Evolutionary conservation across 805 yeast species (phyloP), one percentile per base, ranked within the genome.

Genomic region (Kodamaea leandrae): DNA sequence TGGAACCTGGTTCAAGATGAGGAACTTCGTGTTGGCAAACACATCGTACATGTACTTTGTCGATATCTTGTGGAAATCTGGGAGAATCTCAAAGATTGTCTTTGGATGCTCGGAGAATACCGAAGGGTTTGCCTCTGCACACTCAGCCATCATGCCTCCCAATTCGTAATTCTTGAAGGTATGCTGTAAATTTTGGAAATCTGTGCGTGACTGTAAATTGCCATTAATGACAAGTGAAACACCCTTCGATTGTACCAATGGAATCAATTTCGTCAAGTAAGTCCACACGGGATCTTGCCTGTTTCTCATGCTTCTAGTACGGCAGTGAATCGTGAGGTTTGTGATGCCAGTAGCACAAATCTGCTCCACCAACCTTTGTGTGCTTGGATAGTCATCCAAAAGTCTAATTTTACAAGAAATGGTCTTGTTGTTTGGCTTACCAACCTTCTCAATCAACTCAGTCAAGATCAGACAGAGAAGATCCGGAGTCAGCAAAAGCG

Each of bases 101-200:
- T 72, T 57, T 4, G 76, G 73, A 0, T 53, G 48, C 6, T 58
- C 49, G 25, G 47, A 34, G 58, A 93, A 93, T 27, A 86, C 82
- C 1, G 95, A 73, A 6, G 96, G 93, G 56, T 93, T 90, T 5
- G 74, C 56, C 62, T 93, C 98, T 0, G 97, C 98, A 21, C 80
- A 79, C 23, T 87, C 83, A 1, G 97, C 99, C 53, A 90, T 80
- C 99, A 93, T 91, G 5, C 87, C 90, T 3, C 98, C 96, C n/a
- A 83, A 49, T 7, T 54, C 64, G 38, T 77, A 76, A 1, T 73
- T 72, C 1, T 82, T 78, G 50, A 74, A 76, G n/a, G 62, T 57
- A 7, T 61, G 50, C 52, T 78, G 82, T 30, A 90, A 54, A 18
- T 66, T 64, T 6, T 51, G 45, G 45, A 74, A 78, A 41, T 90